phyloP scores from a whole-genome alignment of 2,329 filamentous ascomycete species.

The Verticillium klebahnii region DNA sequence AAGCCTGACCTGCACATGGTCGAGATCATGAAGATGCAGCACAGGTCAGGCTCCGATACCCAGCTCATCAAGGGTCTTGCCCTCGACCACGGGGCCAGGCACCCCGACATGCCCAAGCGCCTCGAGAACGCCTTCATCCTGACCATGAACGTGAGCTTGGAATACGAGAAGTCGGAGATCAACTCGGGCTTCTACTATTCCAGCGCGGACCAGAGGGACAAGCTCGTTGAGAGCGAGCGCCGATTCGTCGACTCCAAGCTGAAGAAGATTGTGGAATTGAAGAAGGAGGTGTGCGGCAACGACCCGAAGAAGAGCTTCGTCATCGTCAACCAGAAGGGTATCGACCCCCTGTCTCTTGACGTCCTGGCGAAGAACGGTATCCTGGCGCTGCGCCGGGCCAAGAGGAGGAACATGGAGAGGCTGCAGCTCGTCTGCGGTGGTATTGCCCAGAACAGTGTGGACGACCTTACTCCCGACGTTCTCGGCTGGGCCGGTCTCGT shows the following conservation, averaged over 20 bases:
- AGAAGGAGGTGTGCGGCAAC: slow-evolving; percentile 93
- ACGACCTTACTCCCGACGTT: slow-evolving; percentile 81
- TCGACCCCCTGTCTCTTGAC: slow-evolving; percentile 92
- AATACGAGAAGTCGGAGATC: slow-evolving; percentile 99
- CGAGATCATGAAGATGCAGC: slow-evolving; percentile 99
- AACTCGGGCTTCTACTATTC: slow-evolving; percentile 99
- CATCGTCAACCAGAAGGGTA: slow-evolving; percentile 98
- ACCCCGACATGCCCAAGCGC: slow-evolving; percentile 97
- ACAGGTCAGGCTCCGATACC: slow-evolving; percentile 91
- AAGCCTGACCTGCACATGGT: slow-evolving; percentile 99
- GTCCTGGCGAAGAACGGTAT: slow-evolving; percentile 98
- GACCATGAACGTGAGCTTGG: slow-evolving; percentile 91
- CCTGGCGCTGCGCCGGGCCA: slow-evolving; percentile 86
- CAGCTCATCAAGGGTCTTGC: slow-evolving; percentile 91
- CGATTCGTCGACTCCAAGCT: slow-evolving; percentile 94
- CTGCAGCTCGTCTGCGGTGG: slow-evolving; percentile 93
- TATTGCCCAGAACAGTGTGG: slow-evolving; percentile 89
- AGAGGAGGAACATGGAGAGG: slow-evolving; percentile 98
- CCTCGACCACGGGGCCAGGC: slow-evolving; percentile 89
- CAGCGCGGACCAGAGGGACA: slow-evolving; percentile 92
- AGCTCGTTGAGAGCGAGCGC: slow-evolving; percentile 95
- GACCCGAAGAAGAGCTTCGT: slow-evolving; percentile 95
- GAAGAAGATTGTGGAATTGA: slow-evolving; percentile 94
- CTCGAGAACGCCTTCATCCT: slow-evolving; percentile 95
- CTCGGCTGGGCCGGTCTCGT: slow-evolving; percentile 95